Evolutionary conservation across 345 rosid genomes (phyloP), one percentile per base, ranked within the genome.

Genomic region (Carallia pectinifolia): DNA sequence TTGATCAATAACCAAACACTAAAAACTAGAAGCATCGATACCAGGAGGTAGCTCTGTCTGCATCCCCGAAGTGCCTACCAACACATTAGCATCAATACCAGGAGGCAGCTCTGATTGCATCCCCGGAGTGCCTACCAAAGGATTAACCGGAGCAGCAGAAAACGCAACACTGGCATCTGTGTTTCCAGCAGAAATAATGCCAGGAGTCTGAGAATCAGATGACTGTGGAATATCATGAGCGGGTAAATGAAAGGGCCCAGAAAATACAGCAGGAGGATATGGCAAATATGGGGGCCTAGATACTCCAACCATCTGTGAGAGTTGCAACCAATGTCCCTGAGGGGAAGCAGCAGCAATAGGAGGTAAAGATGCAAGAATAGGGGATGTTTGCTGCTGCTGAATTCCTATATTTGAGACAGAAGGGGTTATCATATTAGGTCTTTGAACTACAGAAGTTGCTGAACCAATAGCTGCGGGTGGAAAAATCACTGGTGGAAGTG

Each of bases 281-380:
- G 91, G 83, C 69, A 83, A 53, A 81, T 84, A 83, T 2, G 82
- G 86, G 27, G 86, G 84, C 84, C 93, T 85, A 53, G 83, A 81
- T 72, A 81, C 65, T 68, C 86, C 85, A 77, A 88, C 89, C 76
- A 85, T 77, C 70, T 79, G 89, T 18, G 87, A 90, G 71, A 89
- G 94, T 70, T 85, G 97, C 84, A 86, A 71, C 98, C 96, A 88
- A 66, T 69, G 85, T 73, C 89, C 92, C 70, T 82, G 96, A 36
- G 89, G 87, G 50, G 83, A 67, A 77, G 83, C 83, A 84, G 83
- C 83, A 84, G 77, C 83, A 78, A 86, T 78, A 69, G 86, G 30
- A 79, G 93, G 89, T 59, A 85, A 61, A 53, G 95, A 76, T 66
- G 88, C 82, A 78, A 82, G 85, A 54, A 88, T 75, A 64, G 89